These are phyloP conservation scores for Kluyveromyces marxianus DNA, from an alignment of 1,139 yeast genomes.

Conservation along the genomic window DNA sequence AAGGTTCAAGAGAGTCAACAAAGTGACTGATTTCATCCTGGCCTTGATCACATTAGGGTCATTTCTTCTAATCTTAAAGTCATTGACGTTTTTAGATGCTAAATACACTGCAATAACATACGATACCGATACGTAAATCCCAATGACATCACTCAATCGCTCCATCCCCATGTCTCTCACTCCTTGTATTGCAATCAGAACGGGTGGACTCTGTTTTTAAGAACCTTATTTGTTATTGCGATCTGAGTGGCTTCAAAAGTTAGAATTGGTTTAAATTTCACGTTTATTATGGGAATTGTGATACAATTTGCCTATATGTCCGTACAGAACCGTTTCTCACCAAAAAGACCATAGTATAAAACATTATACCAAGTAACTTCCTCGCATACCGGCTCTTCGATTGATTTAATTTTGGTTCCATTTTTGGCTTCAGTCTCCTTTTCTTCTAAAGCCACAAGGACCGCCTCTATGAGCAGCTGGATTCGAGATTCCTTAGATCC, in stretches of 20 bases:
- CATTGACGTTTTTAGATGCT: conserved; percentile 13
- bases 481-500: neutral
- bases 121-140: conserved; percentile 22
- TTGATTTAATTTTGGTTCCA: neutral
- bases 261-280: too few species aligned
- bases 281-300: too few species aligned
- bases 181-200: too few species aligned
- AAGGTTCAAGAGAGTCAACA: conserved; percentile 23
- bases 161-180: neutral
- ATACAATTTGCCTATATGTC: neutral
- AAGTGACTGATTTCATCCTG: conserved; percentile 30
- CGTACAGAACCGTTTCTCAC: conserved; percentile 39
- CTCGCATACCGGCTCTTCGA: conserved; percentile 30
- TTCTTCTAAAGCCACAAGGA: neutral
- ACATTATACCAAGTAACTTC: conserved; percentile 45
- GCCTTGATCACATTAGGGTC: conserved; percentile 37
- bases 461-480: neutral
- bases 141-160: conserved; percentile 7
- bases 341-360: conserved; percentile 43
- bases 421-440: neutral
- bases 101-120: conserved; percentile 23
- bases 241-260: too few species aligned
- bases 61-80: conserved; percentile 35
- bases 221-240: too few species aligned
- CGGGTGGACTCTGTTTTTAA: too few species aligned